A percentile compares a stretch with the other conserved stretches of the same genome.
phyloP scores from a whole-genome alignment of 1,284 basidiomycete genomes.

The Heliocybe sulcata region DNA sequence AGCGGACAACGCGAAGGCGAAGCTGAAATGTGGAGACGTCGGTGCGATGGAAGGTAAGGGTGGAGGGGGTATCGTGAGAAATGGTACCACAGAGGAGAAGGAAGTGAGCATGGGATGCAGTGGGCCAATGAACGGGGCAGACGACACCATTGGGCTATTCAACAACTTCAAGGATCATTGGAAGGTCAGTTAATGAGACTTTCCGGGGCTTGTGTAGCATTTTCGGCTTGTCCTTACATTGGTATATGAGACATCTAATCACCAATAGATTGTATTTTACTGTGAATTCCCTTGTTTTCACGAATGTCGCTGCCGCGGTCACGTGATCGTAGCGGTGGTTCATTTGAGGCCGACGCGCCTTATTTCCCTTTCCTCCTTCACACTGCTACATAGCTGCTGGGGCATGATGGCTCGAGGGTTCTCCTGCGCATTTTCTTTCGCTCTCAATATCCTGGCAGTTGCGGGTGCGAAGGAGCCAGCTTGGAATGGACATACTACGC shows the following conservation, averaged over 20 bases:
- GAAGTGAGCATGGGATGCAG: conserved; percentile 24
- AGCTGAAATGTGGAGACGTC: conserved; percentile 22
- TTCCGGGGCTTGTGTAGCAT: too few species aligned
- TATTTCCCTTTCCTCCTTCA: not conserved
- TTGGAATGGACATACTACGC: conserved; percentile 59
- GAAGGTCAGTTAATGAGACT: not conserved
- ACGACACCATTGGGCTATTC: conserved; percentile 73
- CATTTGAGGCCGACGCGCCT: too few species aligned
- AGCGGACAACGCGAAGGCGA: conserved; percentile 76
- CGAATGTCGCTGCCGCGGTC: not conserved
- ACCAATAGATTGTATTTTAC: not conserved
- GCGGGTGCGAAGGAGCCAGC: conserved; percentile 28
- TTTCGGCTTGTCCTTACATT: too few species aligned
- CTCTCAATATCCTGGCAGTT: conserved; percentile 9
- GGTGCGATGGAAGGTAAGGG: conserved; percentile 31
- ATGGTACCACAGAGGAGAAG: conserved; percentile 13
- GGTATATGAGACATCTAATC: not conserved
- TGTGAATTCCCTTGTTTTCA: not conserved
- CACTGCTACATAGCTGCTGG: not conserved
- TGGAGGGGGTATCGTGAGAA: conserved; percentile 19
- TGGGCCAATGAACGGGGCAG: conserved; percentile 46
- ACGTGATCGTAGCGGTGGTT: not conserved
- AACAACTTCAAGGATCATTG: conserved; percentile 26
- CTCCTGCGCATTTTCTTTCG: conserved; percentile 5
- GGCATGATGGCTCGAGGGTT: not conserved